Conservation (phyloP, 1,284 basidiomycete species). For the Cutaneotrichosporon spelunceum region DNA sequence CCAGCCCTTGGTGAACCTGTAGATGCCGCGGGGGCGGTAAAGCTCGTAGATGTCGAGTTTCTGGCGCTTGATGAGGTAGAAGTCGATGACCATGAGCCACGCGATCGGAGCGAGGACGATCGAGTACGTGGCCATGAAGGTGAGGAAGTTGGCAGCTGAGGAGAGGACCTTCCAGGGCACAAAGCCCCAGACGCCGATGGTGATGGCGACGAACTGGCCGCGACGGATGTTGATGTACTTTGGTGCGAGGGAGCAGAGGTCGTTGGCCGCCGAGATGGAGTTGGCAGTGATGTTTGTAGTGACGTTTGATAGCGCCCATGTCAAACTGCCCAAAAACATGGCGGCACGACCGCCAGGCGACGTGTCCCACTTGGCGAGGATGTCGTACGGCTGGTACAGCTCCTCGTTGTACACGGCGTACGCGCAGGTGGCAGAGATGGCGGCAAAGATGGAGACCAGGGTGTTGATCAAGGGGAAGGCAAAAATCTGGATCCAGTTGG, state of each 20-base stretch:
- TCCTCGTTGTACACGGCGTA: constrained; percentile 57
- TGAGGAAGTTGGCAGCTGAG: constrained; percentile 43
- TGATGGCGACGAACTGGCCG: constrained; percentile 68
- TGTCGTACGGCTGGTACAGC: constrained; percentile 32
- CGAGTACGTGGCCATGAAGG: constrained; percentile 48
- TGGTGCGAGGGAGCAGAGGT: constrained; percentile 60
- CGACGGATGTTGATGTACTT: constrained; percentile 69
- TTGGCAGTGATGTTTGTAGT: constrained; percentile 69
- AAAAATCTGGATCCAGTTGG: constrained; percentile 20
- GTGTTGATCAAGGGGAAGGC: constrained; percentile 22
- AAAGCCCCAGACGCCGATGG: constrained; percentile 65
- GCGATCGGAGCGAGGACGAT: constrained; percentile 47
- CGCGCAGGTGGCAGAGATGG: constrained; percentile 20
- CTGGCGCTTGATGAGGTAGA: constrained; percentile 37
- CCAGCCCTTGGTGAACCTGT: constrained; percentile 38
- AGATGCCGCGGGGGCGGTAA: constrained; percentile 49
- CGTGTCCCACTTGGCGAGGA: constrained; percentile 27
- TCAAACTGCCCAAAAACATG: constrained; percentile 70
- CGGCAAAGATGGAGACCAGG: constrained; percentile 49
- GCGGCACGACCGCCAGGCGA: constrained; percentile 54
- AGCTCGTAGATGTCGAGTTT: constrained; percentile 45
- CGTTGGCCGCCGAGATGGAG: constrained; percentile 71
- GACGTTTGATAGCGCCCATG: constrained; percentile 64
- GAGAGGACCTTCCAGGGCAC: constrained; percentile 47
- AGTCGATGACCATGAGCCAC: constrained; percentile 46